Conservation (phyloP, 1,284 basidiomycete genomes). For the Rhodofomes roseus region DNA sequence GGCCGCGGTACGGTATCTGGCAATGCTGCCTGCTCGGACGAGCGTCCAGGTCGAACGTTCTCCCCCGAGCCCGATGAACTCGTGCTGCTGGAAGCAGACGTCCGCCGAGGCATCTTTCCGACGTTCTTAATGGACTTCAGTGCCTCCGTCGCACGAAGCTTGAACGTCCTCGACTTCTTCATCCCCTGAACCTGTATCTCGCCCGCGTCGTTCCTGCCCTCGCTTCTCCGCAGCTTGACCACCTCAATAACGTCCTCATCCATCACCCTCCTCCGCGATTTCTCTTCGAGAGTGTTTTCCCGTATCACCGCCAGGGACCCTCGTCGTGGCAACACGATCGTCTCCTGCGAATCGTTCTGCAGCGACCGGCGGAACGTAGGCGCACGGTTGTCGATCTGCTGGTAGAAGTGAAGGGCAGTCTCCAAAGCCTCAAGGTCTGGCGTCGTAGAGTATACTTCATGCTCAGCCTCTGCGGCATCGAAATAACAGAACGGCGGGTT, state of each 20-base stretch:
- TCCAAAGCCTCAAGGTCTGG: conserved; percentile 42
- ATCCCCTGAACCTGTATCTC: conserved; percentile 19
- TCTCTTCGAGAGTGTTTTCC: conserved; percentile 13
- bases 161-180: conserved; percentile 52
- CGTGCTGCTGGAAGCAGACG: conserved; percentile 4
- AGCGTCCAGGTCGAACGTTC: conserved; percentile 5
- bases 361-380: conserved; percentile 28
- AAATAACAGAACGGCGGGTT: conserved; percentile 64
- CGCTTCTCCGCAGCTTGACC: conserved; percentile 53
- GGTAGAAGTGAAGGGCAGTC: conserved; percentile 33
- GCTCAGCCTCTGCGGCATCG: conserved; percentile 43
- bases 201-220: conserved; percentile 30
- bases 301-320: conserved; percentile 5
- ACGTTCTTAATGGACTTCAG: conserved; percentile 60
- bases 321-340: conserved; percentile 29
- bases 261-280: conserved; percentile 29
- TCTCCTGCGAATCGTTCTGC: conserved; percentile 26
- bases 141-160: conserved; percentile 54
- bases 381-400: conserved; percentile 30
- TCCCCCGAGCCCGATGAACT: conserved; percentile 3
- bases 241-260: conserved; percentile 60
- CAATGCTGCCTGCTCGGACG: conserved; percentile 3
- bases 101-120: conserved; percentile 30
- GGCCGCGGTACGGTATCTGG: conserved; percentile 7
- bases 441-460: conserved; percentile 27